phyloP scores from a whole-genome alignment of 1,284 basidiomycete species.

The Papiliotrema terrestris region DNA sequence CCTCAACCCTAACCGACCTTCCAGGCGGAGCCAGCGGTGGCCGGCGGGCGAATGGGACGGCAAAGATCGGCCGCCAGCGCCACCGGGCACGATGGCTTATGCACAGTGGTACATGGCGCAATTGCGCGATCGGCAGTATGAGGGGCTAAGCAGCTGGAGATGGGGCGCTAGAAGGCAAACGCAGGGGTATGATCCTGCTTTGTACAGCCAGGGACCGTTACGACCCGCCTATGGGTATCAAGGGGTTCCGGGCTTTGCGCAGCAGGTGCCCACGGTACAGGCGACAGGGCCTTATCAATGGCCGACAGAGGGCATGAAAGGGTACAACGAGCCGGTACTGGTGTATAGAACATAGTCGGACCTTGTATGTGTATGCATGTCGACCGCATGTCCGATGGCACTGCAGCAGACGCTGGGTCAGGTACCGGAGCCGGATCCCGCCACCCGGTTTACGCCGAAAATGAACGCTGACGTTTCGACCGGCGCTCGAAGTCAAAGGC shows the following conservation, averaged over 20 bases:
- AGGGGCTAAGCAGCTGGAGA: background rate
- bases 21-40: constrained; percentile 1
- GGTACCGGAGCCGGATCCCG: background rate
- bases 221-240: background rate
- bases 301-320: background rate
- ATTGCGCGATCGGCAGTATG: constrained; percentile 8
- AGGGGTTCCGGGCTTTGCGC: background rate
- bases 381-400: too few relatives aligned
- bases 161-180: background rate
- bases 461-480: background rate
- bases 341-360: background rate
- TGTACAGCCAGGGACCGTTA: background rate
- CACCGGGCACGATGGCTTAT: constrained; percentile 22
- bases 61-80: constrained; percentile 11
- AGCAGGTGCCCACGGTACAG: background rate
- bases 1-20: constrained; percentile 26
- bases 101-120: constrained; percentile 25
- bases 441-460: background rate
- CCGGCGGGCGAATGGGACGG: background rate
- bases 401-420: too few relatives aligned
- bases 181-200: background rate
- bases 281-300: background rate
- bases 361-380: too few relatives aligned
- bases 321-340: background rate
- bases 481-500: background rate